Conservation (phyloP, 2,329 filamentous ascomycete genomes). For the Cordyceps javanica region DNA sequence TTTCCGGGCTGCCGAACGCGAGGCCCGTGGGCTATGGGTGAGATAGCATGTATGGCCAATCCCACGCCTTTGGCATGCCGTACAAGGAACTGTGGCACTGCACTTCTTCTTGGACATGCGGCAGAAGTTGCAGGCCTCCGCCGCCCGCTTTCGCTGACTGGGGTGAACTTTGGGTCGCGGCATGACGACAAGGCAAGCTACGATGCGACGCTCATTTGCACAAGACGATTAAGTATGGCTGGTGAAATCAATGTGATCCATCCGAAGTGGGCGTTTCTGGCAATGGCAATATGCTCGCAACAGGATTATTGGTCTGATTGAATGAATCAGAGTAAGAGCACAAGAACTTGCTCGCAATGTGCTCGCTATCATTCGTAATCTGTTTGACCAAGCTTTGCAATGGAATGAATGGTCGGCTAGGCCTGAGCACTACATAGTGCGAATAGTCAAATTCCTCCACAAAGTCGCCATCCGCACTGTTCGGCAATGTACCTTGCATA, state of each 20-base stretch:
- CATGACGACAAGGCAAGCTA: constrained; percentile 27
- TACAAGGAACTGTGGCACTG: constrained; percentile 41
- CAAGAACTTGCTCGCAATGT: too few relatives aligned
- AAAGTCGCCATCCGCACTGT: constrained; percentile 1
- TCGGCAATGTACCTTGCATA: constrained; percentile 8
- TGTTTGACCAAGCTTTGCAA: background rate
- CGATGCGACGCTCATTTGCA: background rate
- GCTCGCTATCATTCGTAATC: background rate
- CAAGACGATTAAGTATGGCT: too few relatives aligned
- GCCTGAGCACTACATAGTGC: background rate
- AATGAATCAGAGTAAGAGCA: background rate
- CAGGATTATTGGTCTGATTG: background rate
- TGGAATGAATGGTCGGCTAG: background rate
- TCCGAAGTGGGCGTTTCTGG: too few relatives aligned
- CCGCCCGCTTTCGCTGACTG: constrained; percentile 41
- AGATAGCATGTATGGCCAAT: constrained; percentile 19
- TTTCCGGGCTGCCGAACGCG: background rate
- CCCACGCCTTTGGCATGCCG: constrained; percentile 39
- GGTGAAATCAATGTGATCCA: too few relatives aligned
- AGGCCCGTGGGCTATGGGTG: constrained; percentile 2
- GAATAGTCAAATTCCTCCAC: background rate
- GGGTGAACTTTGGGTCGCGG: constrained; percentile 45
- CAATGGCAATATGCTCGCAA: background rate
- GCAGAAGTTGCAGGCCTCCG: constrained; percentile 42
- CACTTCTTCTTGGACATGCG: constrained; percentile 46